phyloP scores from a whole-genome alignment of 1,284 basidiomycete species.

The Cutaneotrichosporon sp. region DNA sequence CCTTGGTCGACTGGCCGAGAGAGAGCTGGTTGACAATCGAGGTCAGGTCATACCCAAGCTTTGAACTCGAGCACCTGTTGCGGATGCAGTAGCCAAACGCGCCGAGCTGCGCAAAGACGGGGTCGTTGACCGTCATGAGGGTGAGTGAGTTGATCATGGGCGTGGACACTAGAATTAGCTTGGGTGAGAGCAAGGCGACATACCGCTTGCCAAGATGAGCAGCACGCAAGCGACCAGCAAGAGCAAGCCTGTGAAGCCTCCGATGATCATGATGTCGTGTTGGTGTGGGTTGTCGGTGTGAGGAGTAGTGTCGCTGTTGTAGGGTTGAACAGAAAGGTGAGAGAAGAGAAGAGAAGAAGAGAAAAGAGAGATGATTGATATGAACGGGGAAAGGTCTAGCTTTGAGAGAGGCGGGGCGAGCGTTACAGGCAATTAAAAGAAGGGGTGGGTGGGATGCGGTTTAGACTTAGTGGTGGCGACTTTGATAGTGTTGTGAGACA shows the following conservation, averaged over 20 bases:
- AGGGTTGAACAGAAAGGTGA: not conserved
- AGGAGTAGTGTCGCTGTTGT: not conserved
- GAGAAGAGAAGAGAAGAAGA: not conserved
- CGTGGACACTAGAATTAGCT: conserved; percentile 9
- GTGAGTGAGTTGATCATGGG: conserved; percentile 13
- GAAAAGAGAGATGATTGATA: not conserved
- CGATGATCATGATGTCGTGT: conserved; percentile 12
- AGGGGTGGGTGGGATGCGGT: too few relatives aligned
- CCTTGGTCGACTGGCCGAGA: conserved; percentile 22
- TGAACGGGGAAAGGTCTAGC: not conserved
- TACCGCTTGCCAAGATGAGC: conserved; percentile 10
- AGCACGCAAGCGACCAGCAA: conserved; percentile 9
- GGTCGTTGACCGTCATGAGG: conserved; percentile 12
- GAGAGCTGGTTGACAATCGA: conserved; percentile 23
- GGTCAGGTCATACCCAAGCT: conserved; percentile 38
- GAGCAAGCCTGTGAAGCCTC: conserved; percentile 9
- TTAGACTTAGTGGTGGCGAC: too few relatives aligned
- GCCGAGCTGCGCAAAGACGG: conserved; percentile 28
- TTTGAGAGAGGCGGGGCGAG: not conserved
- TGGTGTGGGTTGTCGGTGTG: not conserved
- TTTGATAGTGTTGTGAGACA: too few relatives aligned
- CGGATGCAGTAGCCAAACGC: conserved; percentile 44
- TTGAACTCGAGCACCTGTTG: conserved; percentile 27
- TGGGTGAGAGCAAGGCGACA: not conserved
- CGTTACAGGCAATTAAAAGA: too few relatives aligned